These are phyloP conservation scores for Monosporascus sp. DNA, from an alignment of 2,329 filamentous ascomycete species.

Conservation along the genomic window DNA sequence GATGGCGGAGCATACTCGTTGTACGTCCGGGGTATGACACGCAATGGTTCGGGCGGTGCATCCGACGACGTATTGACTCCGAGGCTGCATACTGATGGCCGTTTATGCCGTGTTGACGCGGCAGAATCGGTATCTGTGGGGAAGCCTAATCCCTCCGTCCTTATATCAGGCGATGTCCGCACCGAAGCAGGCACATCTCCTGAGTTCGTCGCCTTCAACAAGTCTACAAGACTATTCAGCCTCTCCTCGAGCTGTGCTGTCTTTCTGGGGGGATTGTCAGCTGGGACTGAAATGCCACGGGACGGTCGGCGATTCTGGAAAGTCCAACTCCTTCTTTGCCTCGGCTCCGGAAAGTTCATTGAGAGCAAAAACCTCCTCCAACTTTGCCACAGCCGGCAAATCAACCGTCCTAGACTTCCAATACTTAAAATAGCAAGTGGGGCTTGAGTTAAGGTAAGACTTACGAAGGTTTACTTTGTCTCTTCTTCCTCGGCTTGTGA, in stretches of 20 bases:
- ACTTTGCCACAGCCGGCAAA: neutral
- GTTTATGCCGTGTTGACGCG: slow-evolving; percentile 2
- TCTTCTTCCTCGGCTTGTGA: slow-evolving; percentile 46
- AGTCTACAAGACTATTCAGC: slow-evolving; percentile 42
- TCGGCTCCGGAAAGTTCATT: neutral
- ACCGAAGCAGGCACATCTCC: slow-evolving; percentile 10
- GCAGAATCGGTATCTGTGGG: slow-evolving; percentile 4
- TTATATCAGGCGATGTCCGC: slow-evolving; percentile 5
- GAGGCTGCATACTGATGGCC: neutral
- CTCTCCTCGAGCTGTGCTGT: slow-evolving; percentile 45
- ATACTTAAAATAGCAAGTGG: neutral
- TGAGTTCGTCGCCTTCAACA: slow-evolving; percentile 35
- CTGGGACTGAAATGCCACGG: neutral
- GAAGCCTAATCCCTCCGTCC: slow-evolving; percentile 6
- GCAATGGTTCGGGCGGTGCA: slow-evolving; percentile 1
- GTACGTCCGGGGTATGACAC: slow-evolving; percentile 35
- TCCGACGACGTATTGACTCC: slow-evolving; percentile 7
- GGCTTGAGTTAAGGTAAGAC: slow-evolving; percentile 15
- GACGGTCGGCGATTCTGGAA: neutral
- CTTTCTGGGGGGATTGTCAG: slow-evolving; percentile 27
- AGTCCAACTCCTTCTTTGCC: neutral
- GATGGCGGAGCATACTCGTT: slow-evolving; percentile 40
- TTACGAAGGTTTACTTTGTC: slow-evolving; percentile 45
- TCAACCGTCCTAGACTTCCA: neutral
- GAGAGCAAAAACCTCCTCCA: neutral